These are phyloP conservation scores for Dalbergia cultrata DNA, from an alignment of 306 rosid genomes.

Conservation along the genomic window DNA sequence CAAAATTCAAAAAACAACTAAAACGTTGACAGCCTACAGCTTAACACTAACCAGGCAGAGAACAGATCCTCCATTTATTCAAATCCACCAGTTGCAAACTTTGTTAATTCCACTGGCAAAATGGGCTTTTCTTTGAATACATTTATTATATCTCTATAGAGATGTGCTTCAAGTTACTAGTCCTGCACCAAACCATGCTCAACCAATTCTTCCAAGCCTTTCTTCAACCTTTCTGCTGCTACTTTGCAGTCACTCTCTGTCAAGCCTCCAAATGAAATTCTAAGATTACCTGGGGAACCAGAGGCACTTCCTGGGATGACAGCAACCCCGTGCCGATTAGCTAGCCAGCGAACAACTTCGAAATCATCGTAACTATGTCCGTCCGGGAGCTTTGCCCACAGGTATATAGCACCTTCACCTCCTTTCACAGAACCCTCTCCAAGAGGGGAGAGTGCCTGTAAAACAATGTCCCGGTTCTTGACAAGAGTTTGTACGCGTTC, in stretches of 20 bases:
- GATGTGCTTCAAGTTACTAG: background rate
- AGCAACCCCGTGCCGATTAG: constrained; percentile 75
- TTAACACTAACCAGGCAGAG: constrained; percentile 6
- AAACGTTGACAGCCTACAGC: background rate
- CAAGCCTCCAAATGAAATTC: constrained; percentile 94
- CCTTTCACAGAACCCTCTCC: constrained; percentile 88
- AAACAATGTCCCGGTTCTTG: constrained; percentile 69
- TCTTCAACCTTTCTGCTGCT: constrained; percentile 81
- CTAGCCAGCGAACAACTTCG: constrained; percentile 88
- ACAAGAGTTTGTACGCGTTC: constrained; percentile 73
- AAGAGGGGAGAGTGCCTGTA: constrained; percentile 77
- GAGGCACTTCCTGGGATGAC: constrained; percentile 89
- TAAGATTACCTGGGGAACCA: constrained; percentile 78
- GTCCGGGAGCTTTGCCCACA: constrained; percentile 95
- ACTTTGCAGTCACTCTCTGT: constrained; percentile 75
- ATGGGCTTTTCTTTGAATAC: constrained; percentile 4
- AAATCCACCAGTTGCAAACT: constrained; percentile 46
- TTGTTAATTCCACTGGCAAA: constrained; percentile 4
- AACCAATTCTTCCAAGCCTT: constrained; percentile 81
- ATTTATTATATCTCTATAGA: background rate
- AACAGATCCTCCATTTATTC: constrained; percentile 44
- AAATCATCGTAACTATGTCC: constrained; percentile 56
- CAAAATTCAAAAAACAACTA: no score
- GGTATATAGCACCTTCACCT: constrained; percentile 95
- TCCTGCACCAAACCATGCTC: constrained; percentile 70